Conservation (phyloP, 768 basidiomycete genomes). For the Pulveroboletus sp. region DNA sequence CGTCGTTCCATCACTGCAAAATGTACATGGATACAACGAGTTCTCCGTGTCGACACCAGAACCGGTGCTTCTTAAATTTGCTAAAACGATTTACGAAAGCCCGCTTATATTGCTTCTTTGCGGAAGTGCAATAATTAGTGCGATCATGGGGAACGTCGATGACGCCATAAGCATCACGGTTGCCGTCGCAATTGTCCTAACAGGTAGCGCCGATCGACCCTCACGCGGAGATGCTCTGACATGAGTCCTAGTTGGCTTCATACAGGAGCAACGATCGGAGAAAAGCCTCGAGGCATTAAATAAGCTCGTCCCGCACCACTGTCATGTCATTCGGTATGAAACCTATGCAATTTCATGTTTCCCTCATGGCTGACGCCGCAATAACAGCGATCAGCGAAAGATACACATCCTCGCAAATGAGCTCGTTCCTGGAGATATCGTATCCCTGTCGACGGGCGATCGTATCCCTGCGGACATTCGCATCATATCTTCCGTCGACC, state of each 20-base stretch:
- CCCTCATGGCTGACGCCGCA: not conserved
- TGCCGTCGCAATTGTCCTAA: conserved; percentile 89
- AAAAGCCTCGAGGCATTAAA: conserved; percentile 92
- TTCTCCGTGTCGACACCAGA: conserved; percentile 84
- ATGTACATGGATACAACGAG: conserved; percentile 85
- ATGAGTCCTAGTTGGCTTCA: conserved; percentile 67
- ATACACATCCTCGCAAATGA: conserved; percentile 90
- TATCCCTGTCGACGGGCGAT: conserved; percentile 87
- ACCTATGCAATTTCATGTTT: not conserved
- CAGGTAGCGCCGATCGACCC: conserved; percentile 51
- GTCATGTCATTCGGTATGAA: conserved; percentile 72
- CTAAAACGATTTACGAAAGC: conserved; percentile 93
- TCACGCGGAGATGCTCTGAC: not conserved
- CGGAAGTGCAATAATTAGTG: conserved; percentile 85
- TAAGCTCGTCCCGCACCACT: conserved; percentile 96
- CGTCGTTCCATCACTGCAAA: conserved; percentile 60
- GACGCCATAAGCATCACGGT: conserved; percentile 92
- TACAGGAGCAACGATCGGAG: conserved; percentile 93
- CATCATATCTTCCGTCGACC: conserved; percentile 71
- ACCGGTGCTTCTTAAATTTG: conserved; percentile 80
- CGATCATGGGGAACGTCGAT: conserved; percentile 91
- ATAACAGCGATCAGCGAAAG: conserved; percentile 45
- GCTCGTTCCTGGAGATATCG: conserved; percentile 92
- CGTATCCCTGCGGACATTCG: conserved; percentile 93
- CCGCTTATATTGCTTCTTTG: conserved; percentile 88